Conservation (phyloP, 306 rosid genomes). For the Prunus mume region DNA sequence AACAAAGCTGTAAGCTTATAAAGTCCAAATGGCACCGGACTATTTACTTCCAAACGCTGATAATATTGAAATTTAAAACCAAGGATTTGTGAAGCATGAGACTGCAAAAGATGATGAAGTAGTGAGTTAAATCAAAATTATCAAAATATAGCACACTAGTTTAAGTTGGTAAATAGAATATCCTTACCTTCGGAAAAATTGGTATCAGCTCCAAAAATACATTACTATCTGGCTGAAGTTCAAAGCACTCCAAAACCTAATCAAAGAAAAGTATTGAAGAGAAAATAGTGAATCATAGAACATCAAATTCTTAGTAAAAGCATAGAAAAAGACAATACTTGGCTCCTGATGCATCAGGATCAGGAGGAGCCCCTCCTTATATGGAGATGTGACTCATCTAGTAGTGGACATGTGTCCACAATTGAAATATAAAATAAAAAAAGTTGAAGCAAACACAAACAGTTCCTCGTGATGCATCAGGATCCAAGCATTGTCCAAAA, state of each 20-base stretch:
- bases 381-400: neutral
- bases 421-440: neutral
- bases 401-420: neutral
- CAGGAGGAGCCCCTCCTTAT: neutral
- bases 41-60: constrained; percentile 90
- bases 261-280: constrained; percentile 5
- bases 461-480: neutral
- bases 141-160: constrained; percentile 3
- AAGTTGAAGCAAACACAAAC: neutral
- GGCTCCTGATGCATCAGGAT: neutral
- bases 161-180: constrained; percentile 4
- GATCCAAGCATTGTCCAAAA: neutral
- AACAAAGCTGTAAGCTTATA: constrained; percentile 87
- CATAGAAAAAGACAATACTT: constrained; percentile 14
- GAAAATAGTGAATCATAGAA: neutral
- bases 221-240: constrained; percentile 79
- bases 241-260: constrained; percentile 93
- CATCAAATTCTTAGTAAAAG: neutral
- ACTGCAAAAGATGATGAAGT: constrained; percentile 56
- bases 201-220: constrained; percentile 91
- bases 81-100: constrained; percentile 97
- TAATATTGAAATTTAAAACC: constrained; percentile 95
- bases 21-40: constrained; percentile 83
- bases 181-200: constrained; percentile 82
- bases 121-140: constrained; percentile 13